phyloP scores from a whole-genome alignment of 208 protist genomes.

The Leishmania lainsoni region DNA sequence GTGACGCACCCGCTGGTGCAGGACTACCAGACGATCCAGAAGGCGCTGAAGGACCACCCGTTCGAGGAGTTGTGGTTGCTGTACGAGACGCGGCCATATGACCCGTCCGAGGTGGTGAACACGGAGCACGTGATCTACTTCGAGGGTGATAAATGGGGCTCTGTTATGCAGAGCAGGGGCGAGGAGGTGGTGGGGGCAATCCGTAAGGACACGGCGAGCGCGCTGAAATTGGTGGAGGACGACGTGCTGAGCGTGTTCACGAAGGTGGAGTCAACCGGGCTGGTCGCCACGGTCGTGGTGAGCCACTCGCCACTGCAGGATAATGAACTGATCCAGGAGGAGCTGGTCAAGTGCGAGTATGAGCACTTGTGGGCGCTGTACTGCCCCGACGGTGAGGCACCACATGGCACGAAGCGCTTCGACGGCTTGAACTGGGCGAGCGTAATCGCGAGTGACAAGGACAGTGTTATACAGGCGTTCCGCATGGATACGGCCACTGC shows the following conservation, averaged over 20 bases:
- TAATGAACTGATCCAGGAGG: constrained; percentile 43
- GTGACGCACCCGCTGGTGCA: constrained; percentile 38
- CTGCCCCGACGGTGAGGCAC: constrained; percentile 32
- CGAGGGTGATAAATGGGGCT: constrained; percentile 64
- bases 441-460: constrained; percentile 21
- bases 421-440: constrained; percentile 42
- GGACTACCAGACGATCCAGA: constrained; percentile 35
- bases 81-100: constrained; percentile 29
- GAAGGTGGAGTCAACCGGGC: constrained; percentile 13
- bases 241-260: constrained; percentile 32
- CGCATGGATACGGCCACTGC: constrained; percentile 40
- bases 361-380: constrained; percentile 57
- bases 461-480: constrained; percentile 41
- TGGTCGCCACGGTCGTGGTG: constrained; percentile 31
- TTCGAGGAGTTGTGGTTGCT: constrained; percentile 51
- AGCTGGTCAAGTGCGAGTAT: constrained; percentile 44
- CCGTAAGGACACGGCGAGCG: constrained; percentile 40
- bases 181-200: constrained; percentile 40
- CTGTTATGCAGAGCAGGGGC: constrained; percentile 25
- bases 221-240: constrained; percentile 29
- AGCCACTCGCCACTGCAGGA: constrained; percentile 45
- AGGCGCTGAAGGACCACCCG: constrained; percentile 34
- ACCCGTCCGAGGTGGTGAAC: constrained; percentile 33
- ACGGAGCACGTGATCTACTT: constrained; percentile 39
- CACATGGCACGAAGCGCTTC: constrained; percentile 30